phyloP scores from a whole-genome alignment of 805 yeast species.

The Yamadazyma philogaea region DNA sequence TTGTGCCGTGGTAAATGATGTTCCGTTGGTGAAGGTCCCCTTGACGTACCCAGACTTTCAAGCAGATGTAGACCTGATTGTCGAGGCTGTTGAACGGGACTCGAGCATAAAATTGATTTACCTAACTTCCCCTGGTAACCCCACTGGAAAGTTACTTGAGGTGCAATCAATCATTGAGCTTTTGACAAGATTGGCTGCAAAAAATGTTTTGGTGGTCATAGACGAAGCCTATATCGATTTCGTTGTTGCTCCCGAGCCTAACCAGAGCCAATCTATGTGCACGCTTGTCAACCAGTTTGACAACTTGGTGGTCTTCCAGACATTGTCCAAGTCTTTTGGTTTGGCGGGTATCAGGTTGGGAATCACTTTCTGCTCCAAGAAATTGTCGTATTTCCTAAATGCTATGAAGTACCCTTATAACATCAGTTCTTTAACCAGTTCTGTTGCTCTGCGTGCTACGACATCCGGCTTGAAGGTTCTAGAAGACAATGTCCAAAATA shows the following conservation, averaged over 20 bases:
- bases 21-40: slow-evolving; percentile 72
- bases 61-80: slow-evolving; percentile 54
- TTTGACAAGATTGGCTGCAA: slow-evolving; percentile 47
- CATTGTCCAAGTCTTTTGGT: slow-evolving; percentile 92
- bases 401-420: slow-evolving; percentile 96
- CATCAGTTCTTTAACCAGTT: slow-evolving; percentile 76
- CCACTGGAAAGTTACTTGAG: slow-evolving; percentile 71
- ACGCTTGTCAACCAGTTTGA: slow-evolving; percentile 80
- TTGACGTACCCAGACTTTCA: slow-evolving; percentile 51
- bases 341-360: slow-evolving; percentile 94
- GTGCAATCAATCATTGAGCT: slow-evolving; percentile 32
- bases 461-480: slow-evolving; percentile 53
- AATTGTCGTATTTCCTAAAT: slow-evolving; percentile 67
- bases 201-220: slow-evolving; percentile 78
- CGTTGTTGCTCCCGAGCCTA: slow-evolving; percentile 19
- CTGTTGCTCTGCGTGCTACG: slow-evolving; percentile 73
- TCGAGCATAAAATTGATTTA: slow-evolving; percentile 68
- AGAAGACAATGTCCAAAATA: slow-evolving; percentile 49
- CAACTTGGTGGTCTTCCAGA: slow-evolving; percentile 84
- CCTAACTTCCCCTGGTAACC: slow-evolving; percentile 95
- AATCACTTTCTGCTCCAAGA: slow-evolving; percentile 61
- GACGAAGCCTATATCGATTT: slow-evolving; percentile 98
- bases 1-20: slow-evolving; percentile 87
- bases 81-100: slow-evolving; percentile 53
- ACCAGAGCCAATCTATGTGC: slow-evolving; percentile 48